A percentile compares a stretch with the other conserved stretches of the same genome.
Conservation (phyloP, 768 basidiomycete species). For the Leccinellum rugosiceps region DNA sequence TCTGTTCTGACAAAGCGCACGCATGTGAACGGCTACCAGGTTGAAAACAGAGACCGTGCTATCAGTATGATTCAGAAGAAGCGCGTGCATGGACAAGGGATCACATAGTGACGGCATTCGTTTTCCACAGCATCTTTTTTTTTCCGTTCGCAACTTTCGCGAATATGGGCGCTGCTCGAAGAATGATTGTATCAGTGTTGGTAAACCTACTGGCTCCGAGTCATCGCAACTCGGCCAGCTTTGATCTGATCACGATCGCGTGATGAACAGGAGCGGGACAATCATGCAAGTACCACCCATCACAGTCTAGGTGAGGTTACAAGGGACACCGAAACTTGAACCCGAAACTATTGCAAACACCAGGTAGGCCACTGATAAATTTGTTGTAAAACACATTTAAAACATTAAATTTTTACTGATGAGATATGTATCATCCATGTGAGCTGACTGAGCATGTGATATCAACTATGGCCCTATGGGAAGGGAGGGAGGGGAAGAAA, state of each 20-base stretch:
- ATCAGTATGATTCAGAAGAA: neutral
- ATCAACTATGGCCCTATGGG: neutral
- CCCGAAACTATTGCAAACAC: neutral
- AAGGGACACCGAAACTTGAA: neutral
- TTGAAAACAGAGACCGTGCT: neutral
- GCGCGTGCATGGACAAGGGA: neutral
- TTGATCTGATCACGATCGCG: neutral
- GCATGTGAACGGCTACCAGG: neutral
- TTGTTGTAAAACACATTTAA: neutral
- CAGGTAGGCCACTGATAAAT: neutral
- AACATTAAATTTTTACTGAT: neutral
- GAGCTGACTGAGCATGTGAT: conserved; percentile 12
- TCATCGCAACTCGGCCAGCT: neutral
- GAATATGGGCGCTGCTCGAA: neutral
- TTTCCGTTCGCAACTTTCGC: neutral
- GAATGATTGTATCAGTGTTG: neutral
- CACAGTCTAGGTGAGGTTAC: neutral
- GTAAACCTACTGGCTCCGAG: neutral
- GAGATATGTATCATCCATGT: conserved; percentile 1
- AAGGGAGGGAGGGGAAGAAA: neutral
- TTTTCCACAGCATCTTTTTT: neutral
- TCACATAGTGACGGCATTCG: too few species aligned
- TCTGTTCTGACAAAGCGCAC: neutral
- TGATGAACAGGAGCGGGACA: neutral
- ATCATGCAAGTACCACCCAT: neutral